Evolutionary conservation across 2,329 filamentous ascomycete species (phyloP), one percentile per base, ranked within the genome.

Genomic region (Aspergillus sp.): DNA sequence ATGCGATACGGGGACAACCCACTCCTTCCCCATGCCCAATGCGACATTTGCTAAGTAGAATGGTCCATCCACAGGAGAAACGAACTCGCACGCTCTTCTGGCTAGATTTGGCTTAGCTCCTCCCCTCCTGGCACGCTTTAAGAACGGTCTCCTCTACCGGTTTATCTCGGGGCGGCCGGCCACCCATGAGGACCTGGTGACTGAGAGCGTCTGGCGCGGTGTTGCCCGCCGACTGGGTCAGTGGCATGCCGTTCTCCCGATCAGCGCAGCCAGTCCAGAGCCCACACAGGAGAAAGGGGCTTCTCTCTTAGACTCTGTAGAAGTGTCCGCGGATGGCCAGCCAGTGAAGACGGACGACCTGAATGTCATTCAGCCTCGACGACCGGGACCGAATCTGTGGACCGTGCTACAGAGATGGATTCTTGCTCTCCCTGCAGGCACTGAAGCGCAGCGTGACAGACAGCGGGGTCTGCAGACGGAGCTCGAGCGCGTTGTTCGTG

Each of bases 371-470:
- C 85, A 85, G 21, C 86, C 86, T 46, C 85, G 85, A 60, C 91
- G 88, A 70, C 87, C 87, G 5, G 81, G 85, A n/a, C 90, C 92
- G 17, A 97, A 96, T 73, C 79, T 96, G 56, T 99, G 95, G 95
- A 91, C 90, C 6, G 92, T 96, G 35, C 90, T 97, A 84, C 91
- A 96, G 73, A 96, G 93, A 77, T 99, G 95, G 95, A 91, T 97
- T 57, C 79, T 88, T 65, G 93, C 91, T 40, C 81, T 99, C 62
- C 93, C 95, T 12, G 86, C 82, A 52, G 81, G 82, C 56, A 95
- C 89, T 5, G 84, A 88, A 35, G 81, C 84, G 55, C 85, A 96
- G 73, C 83, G 83, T 59, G 75, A 83, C 64, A 86, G 90, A 63
- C 87, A 90, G 70, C 79, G 83, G 27, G 77, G 77, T 59, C 80